These are phyloP conservation scores for Bacterosira constricta DNA, from an alignment of 108 stramenopile genomes.

Conservation along the genomic window DNA sequence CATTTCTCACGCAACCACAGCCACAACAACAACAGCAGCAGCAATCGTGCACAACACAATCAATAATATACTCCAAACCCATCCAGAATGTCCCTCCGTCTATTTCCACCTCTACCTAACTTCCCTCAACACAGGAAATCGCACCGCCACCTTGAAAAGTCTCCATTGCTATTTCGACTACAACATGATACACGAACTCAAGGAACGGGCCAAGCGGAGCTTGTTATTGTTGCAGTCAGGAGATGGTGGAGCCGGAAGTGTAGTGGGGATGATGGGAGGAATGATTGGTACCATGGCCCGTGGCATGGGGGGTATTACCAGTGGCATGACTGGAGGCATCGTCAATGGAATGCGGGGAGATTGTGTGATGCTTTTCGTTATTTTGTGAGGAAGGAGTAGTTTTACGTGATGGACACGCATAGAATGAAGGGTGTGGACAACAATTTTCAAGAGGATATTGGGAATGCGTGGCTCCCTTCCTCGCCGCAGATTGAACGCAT, in stretches of 20 bases:
- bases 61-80: slow-evolving; percentile 25
- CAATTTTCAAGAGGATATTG: too few species aligned
- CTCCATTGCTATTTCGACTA: slow-evolving; percentile 94
- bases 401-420: not conserved
- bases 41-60: slow-evolving; percentile 1
- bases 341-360: slow-evolving; percentile 35
- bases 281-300: not conserved
- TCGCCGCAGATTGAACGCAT: slow-evolving; percentile 28
- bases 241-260: slow-evolving; percentile 7
- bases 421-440: too few species aligned
- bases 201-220: slow-evolving; percentile 40
- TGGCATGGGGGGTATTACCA: too few species aligned
- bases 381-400: slow-evolving; percentile 11
- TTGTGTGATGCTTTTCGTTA: slow-evolving; percentile 55
- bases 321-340: too few species aligned
- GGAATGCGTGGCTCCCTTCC: slow-evolving; percentile 19
- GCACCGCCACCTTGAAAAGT: slow-evolving; percentile 76
- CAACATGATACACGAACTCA: slow-evolving; percentile 64
- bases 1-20: not conserved
- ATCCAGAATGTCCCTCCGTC: slow-evolving; percentile 79
- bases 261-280: not conserved
- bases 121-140: slow-evolving; percentile 73
- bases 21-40: slow-evolving; percentile 15
- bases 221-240: too few species aligned
- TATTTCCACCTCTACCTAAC: slow-evolving; percentile 82